These are phyloP conservation scores for Venturia pyrina DNA, from an alignment of 2,329 filamentous ascomycete species.

Conservation along the genomic window DNA sequence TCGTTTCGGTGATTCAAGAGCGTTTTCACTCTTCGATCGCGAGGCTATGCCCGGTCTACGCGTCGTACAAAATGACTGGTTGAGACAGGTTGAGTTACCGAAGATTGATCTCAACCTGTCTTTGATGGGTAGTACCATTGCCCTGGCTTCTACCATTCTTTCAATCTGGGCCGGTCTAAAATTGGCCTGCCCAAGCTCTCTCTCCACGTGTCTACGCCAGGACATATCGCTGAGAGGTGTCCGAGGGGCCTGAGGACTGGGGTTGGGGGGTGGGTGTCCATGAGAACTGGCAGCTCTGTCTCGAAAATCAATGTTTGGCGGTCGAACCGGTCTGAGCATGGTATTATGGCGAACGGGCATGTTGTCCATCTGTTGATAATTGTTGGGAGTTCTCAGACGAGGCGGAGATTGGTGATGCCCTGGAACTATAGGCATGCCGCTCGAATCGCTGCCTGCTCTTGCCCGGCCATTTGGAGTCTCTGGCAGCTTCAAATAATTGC, in stretches of 20 bases:
- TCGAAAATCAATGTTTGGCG: not conserved
- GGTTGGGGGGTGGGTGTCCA: not conserved
- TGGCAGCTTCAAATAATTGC: not conserved
- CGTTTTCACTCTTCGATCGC: not conserved
- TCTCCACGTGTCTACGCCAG: not conserved
- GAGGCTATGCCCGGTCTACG: not conserved
- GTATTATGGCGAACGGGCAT: not conserved
- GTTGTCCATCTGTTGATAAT: not conserved
- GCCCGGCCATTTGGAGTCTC: not conserved
- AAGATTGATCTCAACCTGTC: slow-evolving; percentile 1
- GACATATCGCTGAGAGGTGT: not conserved
- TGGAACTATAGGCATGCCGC: not conserved
- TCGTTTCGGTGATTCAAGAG: not conserved
- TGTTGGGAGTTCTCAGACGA: not conserved
- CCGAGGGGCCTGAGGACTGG: not conserved
- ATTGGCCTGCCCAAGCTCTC: not conserved
- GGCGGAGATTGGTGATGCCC: not conserved
- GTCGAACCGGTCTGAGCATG: not conserved
- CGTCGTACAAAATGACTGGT: not conserved
- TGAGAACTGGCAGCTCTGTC: not conserved
- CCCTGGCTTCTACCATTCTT: slow-evolving; percentile 2
- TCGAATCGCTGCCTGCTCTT: not conserved
- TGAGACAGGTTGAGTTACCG: not conserved
- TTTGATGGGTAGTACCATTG: not conserved
- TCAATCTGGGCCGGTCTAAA: not conserved